Conservation (phyloP, 768 basidiomycete species). For the Leccinum arenicola region DNA sequence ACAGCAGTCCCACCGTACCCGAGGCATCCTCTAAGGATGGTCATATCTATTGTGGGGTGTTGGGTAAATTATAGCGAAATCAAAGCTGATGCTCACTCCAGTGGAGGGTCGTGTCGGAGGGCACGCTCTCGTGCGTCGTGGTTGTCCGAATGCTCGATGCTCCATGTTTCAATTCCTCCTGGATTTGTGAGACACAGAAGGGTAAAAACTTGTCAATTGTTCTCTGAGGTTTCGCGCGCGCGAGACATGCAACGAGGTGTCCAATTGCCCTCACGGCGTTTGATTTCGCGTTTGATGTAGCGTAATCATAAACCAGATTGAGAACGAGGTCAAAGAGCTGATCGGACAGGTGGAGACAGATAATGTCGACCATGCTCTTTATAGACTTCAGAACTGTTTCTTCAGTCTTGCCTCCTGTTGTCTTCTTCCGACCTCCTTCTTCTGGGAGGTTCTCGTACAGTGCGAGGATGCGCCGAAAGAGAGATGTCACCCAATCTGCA, state of each 20-base stretch:
- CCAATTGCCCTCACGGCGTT: slow-evolving; percentile 92
- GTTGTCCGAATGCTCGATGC: slow-evolving; percentile 86
- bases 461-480: slow-evolving; percentile 74
- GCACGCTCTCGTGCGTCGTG: slow-evolving; percentile 65
- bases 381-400: slow-evolving; percentile 72
- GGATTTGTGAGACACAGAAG: slow-evolving; percentile 71
- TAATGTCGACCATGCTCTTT: slow-evolving; percentile 76
- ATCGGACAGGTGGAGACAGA: slow-evolving; percentile 67
- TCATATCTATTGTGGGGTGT: slow-evolving; percentile 51
- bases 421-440: slow-evolving; percentile 85
- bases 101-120: slow-evolving; percentile 86
- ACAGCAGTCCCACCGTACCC: slow-evolving; percentile 69
- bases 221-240: slow-evolving; percentile 72
- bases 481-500: slow-evolving; percentile 75
- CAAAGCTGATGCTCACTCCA: slow-evolving; percentile 63
- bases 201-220: slow-evolving; percentile 80
- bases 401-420: slow-evolving; percentile 81
- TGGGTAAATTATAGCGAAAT: slow-evolving; percentile 1
- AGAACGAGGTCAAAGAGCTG: slow-evolving; percentile 80
- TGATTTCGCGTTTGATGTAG: slow-evolving; percentile 83
- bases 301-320: slow-evolving; percentile 82
- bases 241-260: slow-evolving; percentile 81
- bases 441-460: slow-evolving; percentile 93
- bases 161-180: slow-evolving; percentile 84
- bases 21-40: slow-evolving; percentile 79